Base-by-base conservation (phyloP, 1,284 basidiomycete genomes). In the Pterulicium gracile region DNA sequence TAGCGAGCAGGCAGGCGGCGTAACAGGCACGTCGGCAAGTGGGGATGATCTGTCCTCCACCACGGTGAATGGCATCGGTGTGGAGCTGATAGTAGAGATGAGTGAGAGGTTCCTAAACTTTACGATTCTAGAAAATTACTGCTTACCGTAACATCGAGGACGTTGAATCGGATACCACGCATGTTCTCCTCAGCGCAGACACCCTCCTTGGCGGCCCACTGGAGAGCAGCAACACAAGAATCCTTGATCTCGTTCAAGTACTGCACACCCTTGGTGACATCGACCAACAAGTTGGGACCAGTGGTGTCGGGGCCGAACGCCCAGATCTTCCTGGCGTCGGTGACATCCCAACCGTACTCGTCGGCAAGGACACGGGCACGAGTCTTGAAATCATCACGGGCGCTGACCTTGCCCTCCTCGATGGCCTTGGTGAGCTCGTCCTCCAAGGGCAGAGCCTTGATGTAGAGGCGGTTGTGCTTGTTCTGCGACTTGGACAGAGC, bases 191-290 rank as follows among this genome's bases (percentile, higher is more conserved):
- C 96, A 52, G 82, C 82, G 61, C 87, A 84, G 55, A 92, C 93
- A 78, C 96, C 96, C 72, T 96, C 93, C 77, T 95, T 96, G 53
- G 92, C 88, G 48, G 94, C 96, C 96, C 95, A 98, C 72, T 98
- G 96, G 85, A 98, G 93, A 50, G 93, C 95, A 62, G 95, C 95
- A 66, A 98, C 81, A 66, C 93, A 97, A 57, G 95, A 98, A 70
- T 99, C 96, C 79, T 99, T 99, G 79, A 98, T 98, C 80, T 99
- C 96, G 64, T 90, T 92, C 56, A 94, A 73, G 72, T 93, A 94
- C 62, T 95, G 92, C 51, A 98, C 94, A 78, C 93, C 95, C 81
- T 98, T 99, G 62, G 96, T 97, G 59, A 88, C 89, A 73, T 98
- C 96, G 59, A 97, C 89, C 66, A 99, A 73, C 68, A 99, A 67